Percentiles rank a stretch among this genome's conserved stretches.
Conservation (phyloP, 179 eudicot genomes). For the Kewa caespitosa region DNA sequence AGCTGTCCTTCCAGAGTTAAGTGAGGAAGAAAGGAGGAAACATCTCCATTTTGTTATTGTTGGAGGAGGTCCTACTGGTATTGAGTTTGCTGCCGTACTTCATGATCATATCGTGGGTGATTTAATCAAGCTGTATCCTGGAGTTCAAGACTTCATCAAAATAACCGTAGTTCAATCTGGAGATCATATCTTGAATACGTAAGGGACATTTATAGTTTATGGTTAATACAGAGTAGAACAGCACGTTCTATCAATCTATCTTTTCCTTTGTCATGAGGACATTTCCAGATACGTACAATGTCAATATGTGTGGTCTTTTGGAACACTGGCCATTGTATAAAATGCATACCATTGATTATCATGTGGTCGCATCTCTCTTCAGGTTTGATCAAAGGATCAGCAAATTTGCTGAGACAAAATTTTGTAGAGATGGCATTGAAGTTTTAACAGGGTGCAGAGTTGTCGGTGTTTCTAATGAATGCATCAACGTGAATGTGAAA, state of each 20-base stretch:
- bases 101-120: slow-evolving; percentile 78
- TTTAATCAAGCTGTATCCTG: slow-evolving; percentile 64
- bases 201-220: slow-evolving; percentile 34
- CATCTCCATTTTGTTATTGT: slow-evolving; percentile 82
- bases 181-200: slow-evolving; percentile 92
- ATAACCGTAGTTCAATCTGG: slow-evolving; percentile 81
- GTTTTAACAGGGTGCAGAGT: slow-evolving; percentile 76
- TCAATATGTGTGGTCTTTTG: too few relatives aligned
- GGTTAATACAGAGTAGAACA: too few relatives aligned
- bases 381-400: slow-evolving; percentile 95
- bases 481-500: slow-evolving; percentile 57
- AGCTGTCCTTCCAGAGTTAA: slow-evolving; percentile 74
- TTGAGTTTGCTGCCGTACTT: slow-evolving; percentile 94
- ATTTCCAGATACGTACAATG: too few relatives aligned
- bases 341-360: not conserved
- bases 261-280: too few relatives aligned
- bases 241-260: too few relatives aligned
- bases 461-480: slow-evolving; percentile 52
- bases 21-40: slow-evolving; percentile 71
- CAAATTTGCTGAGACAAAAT: slow-evolving; percentile 76
- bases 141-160: slow-evolving; percentile 52
- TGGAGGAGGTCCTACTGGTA: slow-evolving; percentile 98
- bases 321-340: not conserved
- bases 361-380: slow-evolving; percentile 16
- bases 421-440: slow-evolving; percentile 83